phyloP scores from a whole-genome alignment of 305 asterid species.

The Rubia peregrina region DNA sequence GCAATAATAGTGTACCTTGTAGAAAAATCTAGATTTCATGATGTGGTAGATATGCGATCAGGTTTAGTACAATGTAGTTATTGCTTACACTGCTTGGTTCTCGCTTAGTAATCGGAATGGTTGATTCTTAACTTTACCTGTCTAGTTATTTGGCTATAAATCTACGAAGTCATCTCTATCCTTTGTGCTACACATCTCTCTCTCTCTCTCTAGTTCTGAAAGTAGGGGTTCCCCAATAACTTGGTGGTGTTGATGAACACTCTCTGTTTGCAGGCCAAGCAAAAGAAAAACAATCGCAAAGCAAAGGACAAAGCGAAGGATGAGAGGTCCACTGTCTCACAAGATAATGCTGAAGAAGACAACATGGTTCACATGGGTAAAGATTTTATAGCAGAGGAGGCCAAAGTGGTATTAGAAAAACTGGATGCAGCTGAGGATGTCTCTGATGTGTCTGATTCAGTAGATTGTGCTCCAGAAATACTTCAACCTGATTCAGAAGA shows the following conservation, averaged over 20 bases:
- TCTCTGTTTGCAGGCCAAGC: constrained; percentile 54
- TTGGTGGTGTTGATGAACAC: not conserved
- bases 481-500: constrained; percentile 53
- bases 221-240: not conserved
- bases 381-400: constrained; percentile 38
- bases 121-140: not conserved
- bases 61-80: too few species aligned
- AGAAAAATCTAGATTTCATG: constrained; percentile 1
- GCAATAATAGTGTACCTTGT: not conserved
- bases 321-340: constrained; percentile 34
- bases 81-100: not conserved
- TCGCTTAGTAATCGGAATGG: not conserved
- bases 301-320: constrained; percentile 71
- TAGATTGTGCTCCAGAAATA: constrained; percentile 53
- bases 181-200: not conserved
- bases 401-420: constrained; percentile 37
- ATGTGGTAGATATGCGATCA: not conserved
- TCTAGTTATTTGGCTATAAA: not conserved
- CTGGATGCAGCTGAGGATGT: constrained; percentile 52
- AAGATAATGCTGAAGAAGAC: constrained; percentile 47
- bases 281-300: constrained; percentile 68
- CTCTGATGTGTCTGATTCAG: constrained; percentile 73
- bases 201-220: not conserved
- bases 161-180: not conserved
- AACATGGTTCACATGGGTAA: constrained; percentile 32